Evolutionary conservation across 164 flowering plant genomes (phyloP).

Genomic region (Magnolia officinalis): DNA sequence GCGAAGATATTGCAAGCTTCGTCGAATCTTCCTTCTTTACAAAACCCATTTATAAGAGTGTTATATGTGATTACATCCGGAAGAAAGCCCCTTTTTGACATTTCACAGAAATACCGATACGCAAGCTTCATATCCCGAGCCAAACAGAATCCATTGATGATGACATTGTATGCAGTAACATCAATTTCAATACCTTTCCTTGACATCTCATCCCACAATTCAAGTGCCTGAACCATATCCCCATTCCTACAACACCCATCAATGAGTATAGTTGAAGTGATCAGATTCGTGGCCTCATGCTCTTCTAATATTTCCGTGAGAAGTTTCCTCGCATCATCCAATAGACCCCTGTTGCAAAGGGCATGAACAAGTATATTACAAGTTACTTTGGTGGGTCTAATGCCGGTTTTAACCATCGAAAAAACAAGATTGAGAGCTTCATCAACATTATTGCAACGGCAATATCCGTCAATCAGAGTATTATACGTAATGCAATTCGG

Average conservation of each 20-base stretch:
- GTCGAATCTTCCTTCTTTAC: conserved; percentile 47
- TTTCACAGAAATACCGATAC: conserved; percentile 36
- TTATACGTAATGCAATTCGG: conserved; percentile 68
- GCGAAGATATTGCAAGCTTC: conserved; percentile 50
- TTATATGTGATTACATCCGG: conserved; percentile 69
- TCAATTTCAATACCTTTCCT: conserved; percentile 34
- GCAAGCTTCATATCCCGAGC: conserved; percentile 32
- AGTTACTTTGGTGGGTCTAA: conserved; percentile 57
- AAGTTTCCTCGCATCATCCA: conserved; percentile 49
- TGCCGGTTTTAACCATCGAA: conserved; percentile 41
- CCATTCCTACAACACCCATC: conserved; percentile 53
- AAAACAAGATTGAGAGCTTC: conserved; percentile 49
- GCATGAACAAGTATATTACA: conserved; percentile 70
- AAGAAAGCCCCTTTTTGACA: conserved; percentile 53
- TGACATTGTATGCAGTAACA: conserved; percentile 61
- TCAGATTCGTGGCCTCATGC: conserved; percentile 29
- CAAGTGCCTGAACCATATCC: conserved; percentile 38
- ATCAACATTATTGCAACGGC: conserved; percentile 47
- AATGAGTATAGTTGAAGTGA: conserved; percentile 70
- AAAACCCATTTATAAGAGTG: conserved; percentile 51
- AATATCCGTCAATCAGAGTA: conserved; percentile 59
- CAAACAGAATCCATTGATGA: conserved; percentile 55
- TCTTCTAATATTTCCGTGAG: conserved; percentile 45
- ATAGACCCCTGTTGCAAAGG: conserved; percentile 52
- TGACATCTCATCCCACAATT: conserved; percentile 41